Evolutionary conservation across 331 rosid genomes (phyloP), one percentile per base, ranked within the genome.

Genomic region (Rosa hybrid): DNA sequence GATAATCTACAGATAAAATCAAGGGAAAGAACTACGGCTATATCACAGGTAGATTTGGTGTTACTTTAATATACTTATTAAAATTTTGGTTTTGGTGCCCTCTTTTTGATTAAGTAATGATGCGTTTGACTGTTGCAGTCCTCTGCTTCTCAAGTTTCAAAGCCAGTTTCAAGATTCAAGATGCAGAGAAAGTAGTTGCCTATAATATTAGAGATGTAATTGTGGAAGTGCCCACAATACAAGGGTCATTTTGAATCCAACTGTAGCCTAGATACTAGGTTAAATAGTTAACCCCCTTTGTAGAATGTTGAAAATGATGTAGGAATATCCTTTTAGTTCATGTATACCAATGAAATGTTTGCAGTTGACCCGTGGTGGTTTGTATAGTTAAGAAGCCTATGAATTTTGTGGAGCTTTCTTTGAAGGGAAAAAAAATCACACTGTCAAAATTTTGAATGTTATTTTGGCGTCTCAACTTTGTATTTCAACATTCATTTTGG

Each of bases 81-180:
- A 48, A 12, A 69, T 8, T 30, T 39, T 14, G n/a, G 38, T 71
- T 72, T 44, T 74, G 12, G 18, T 69, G 34, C 46, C 20, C 34
- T 49, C 21, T 9, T 0, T 27, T 44, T 20, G 49, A 42, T 14
- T 41, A 72, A 12, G 42, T 42, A 54, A 60, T 65, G 14, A 71
- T 69, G 69, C 14, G 8, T 71, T 72, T 85, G 73, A 63, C 48
- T 46, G 73, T 69, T 44, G 82, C 89, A 89, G 96, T 70, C 82
- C 53, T 82, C 90, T 34, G 79, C 82, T 86, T 87, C 91, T 76
- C 95, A 87, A 72, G 83, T 88, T 78, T 83, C 87, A 80, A 94
- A 90, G 81, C 98, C 98, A 45, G 91, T 94, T 49, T 92, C 97
- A 74, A 90, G 97, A 88, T 94, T 94, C 91, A 94, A 86, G 90